Percentiles rank a stretch among this genome's conserved stretches.
Evolutionary conservation across 2,329 filamentous ascomycete species (phyloP).

Genomic region (Fusarium coffeatum): DNA sequence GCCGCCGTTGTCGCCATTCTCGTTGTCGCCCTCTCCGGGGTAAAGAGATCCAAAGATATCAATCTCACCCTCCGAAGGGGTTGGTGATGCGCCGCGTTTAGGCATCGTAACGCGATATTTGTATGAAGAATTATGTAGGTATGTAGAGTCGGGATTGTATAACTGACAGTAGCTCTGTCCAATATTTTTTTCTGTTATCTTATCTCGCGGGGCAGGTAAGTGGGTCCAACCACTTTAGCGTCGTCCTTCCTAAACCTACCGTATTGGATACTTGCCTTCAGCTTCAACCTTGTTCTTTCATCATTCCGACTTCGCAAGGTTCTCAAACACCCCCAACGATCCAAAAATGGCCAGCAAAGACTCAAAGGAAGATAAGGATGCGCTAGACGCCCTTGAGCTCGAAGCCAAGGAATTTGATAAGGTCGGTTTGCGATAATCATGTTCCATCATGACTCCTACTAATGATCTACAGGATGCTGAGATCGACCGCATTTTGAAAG

Average conservation of each 20-base stretch:
- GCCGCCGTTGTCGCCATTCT: slow-evolving; percentile 51
- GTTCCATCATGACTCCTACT: slow-evolving; percentile 27
- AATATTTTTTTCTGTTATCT: slow-evolving; percentile 56
- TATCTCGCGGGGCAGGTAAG: slow-evolving; percentile 52
- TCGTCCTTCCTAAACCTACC: slow-evolving; percentile 6
- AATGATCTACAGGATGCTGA: slow-evolving; percentile 78
- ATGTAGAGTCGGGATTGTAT: slow-evolving; percentile 16
- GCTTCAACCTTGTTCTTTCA: slow-evolving; percentile 7
- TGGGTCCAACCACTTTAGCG: slow-evolving; percentile 27
- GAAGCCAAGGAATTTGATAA: slow-evolving; percentile 94
- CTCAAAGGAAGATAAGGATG: slow-evolving; percentile 73
- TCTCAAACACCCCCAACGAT: neutral
- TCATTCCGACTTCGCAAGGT: slow-evolving; percentile 12
- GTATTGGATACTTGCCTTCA: slow-evolving; percentile 18
- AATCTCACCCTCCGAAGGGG: slow-evolving; percentile 87
- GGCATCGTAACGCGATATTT: slow-evolving; percentile 65
- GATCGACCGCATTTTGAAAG: slow-evolving; percentile 91
- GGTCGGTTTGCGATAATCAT: slow-evolving; percentile 59
- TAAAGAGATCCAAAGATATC: slow-evolving; percentile 88
- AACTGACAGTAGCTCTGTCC: slow-evolving; percentile 27
- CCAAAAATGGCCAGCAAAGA: slow-evolving; percentile 54
- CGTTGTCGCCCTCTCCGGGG: slow-evolving; percentile 67
- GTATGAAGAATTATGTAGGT: slow-evolving; percentile 16
- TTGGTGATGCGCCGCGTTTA: slow-evolving; percentile 80
- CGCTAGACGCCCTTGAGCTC: slow-evolving; percentile 81